Percentiles rank a stretch among this genome's conserved stretches.
Evolutionary conservation across 2,329 filamentous ascomycete species (phyloP).

Genomic region (Lasiodiplodia gonubiensis): DNA sequence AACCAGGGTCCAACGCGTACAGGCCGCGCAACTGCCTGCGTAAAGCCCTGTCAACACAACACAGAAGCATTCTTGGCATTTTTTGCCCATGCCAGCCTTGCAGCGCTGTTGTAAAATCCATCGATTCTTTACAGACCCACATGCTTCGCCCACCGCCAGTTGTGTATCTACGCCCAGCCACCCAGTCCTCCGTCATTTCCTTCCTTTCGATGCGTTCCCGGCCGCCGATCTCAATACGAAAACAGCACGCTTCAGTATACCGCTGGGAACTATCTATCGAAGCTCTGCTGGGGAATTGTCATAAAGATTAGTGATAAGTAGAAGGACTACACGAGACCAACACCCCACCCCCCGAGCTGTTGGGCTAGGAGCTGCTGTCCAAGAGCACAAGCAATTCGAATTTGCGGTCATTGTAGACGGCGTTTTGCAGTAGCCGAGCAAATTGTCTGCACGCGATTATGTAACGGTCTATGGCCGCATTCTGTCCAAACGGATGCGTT

Average conservation of each 20-base stretch:
- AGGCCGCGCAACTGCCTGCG: constrained; percentile 24
- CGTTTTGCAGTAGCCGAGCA: not conserved
- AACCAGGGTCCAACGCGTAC: constrained; percentile 15
- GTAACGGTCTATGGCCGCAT: not conserved
- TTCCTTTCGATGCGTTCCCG: not conserved
- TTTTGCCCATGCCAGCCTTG: not conserved
- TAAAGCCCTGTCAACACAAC: constrained; percentile 18
- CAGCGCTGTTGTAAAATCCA: not conserved
- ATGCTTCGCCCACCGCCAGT: not conserved
- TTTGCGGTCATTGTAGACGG: not conserved
- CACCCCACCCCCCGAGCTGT: too few species aligned
- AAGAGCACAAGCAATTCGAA: not conserved
- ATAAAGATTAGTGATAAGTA: too few species aligned
- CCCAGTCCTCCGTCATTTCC: not conserved
- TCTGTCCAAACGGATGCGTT: not conserved
- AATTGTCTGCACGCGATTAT: not conserved
- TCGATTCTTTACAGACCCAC: not conserved
- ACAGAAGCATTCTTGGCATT: constrained; percentile 10
- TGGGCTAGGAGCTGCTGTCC: not conserved
- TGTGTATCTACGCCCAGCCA: too few species aligned
- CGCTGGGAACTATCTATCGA: not conserved
- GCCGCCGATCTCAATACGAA: not conserved
- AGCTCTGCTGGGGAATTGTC: too few species aligned
- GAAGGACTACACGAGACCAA: too few species aligned
- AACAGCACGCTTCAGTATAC: not conserved